phyloP scores from a whole-genome alignment of 192 early-diverging fungal genomes.

The Gamsiella multidivaricata region DNA sequence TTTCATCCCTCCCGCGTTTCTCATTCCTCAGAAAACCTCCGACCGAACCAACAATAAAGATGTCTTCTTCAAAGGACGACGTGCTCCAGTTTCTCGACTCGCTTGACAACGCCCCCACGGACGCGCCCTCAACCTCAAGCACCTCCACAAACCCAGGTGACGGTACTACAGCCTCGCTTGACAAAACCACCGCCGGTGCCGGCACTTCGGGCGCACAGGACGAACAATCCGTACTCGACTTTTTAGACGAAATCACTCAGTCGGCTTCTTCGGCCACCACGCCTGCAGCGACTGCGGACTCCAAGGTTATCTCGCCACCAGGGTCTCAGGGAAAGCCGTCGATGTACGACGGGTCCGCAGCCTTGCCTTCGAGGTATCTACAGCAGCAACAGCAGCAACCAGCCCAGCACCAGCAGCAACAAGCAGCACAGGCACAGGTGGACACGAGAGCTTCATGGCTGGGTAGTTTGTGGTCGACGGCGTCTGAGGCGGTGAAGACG shows the following conservation, averaged over 20 bases:
- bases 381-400: slow-evolving; percentile 22
- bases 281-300: slow-evolving; percentile 40
- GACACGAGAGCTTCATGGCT: slow-evolving; percentile 54
- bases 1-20: too few species aligned
- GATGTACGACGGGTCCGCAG: slow-evolving; percentile 25
- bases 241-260: slow-evolving; percentile 58
- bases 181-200: slow-evolving; percentile 23
- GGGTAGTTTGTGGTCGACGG: slow-evolving; percentile 63
- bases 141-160: neutral
- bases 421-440: slow-evolving; percentile 20
- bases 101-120: slow-evolving; percentile 34
- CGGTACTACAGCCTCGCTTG: slow-evolving; percentile 14
- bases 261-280: slow-evolving; percentile 34
- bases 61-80: slow-evolving; percentile 51
- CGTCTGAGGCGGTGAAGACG: slow-evolving; percentile 67
- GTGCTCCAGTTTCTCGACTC: slow-evolving; percentile 59
- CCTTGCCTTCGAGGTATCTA: slow-evolving; percentile 21
- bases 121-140: neutral
- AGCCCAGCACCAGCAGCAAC: slow-evolving; percentile 38
- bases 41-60: slow-evolving; percentile 2
- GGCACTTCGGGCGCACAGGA: slow-evolving; percentile 31
- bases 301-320: slow-evolving; percentile 40
- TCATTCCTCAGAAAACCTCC: neutral
- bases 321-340: slow-evolving; percentile 40
- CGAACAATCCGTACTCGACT: slow-evolving; percentile 58